These are phyloP conservation scores for Rhizophlyctis rosea DNA, from an alignment of 192 early-diverging fungal species.

Conservation along the genomic window DNA sequence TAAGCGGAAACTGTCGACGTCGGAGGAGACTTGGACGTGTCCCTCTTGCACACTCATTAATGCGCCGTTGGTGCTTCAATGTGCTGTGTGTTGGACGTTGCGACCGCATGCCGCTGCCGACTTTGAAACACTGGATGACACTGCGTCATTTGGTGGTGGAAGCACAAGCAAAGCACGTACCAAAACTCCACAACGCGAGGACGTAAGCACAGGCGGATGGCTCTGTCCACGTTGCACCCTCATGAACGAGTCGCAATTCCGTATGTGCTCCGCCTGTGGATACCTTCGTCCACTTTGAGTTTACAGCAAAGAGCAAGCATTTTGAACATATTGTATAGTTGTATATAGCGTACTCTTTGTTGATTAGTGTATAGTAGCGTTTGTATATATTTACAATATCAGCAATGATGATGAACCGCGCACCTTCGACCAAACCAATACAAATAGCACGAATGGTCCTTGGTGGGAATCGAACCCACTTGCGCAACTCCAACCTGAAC, in stretches of 20 bases:
- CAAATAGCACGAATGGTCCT: too few species aligned
- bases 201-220: neutral
- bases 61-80: slow-evolving; percentile 37
- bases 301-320: too few species aligned
- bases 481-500: too few species aligned
- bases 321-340: too few species aligned
- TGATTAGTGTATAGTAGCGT: too few species aligned
- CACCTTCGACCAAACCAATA: too few species aligned
- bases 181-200: neutral
- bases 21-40: slow-evolving; percentile 46
- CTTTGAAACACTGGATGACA: neutral
- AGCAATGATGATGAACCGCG: too few species aligned
- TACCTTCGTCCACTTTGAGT: slow-evolving; percentile 7
- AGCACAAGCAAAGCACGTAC: neutral
- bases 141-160: neutral
- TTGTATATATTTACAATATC: too few species aligned
- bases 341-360: too few species aligned
- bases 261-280: slow-evolving; percentile 12
- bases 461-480: too few species aligned
- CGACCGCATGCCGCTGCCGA: slow-evolving; percentile 14
- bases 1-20: neutral
- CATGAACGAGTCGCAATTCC: slow-evolving; percentile 4
- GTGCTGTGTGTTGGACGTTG: slow-evolving; percentile 39
- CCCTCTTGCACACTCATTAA: slow-evolving; percentile 57
- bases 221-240: slow-evolving; percentile 3